These are phyloP conservation scores for Phlebopus sp. DNA, from an alignment of 1,284 basidiomycete genomes.

Conservation along the genomic window DNA sequence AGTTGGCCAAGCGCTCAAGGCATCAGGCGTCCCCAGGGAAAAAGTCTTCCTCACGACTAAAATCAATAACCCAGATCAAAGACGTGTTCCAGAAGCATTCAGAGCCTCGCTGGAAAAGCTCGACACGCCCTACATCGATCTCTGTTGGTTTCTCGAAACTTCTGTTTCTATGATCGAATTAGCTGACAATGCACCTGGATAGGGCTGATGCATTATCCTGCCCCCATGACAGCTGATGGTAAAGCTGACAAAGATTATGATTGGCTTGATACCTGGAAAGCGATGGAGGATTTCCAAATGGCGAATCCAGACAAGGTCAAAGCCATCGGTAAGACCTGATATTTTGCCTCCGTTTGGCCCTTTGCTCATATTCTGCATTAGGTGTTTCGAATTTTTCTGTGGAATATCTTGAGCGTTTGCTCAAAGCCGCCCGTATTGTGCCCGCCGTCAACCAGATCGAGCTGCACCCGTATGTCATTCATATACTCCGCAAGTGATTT, in stretches of 20 bases:
- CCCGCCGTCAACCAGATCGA: slow-evolving; percentile 85
- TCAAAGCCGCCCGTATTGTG: slow-evolving; percentile 58
- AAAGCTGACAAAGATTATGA: slow-evolving; percentile 52
- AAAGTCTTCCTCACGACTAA: slow-evolving; percentile 78
- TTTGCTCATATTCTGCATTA: slow-evolving; percentile 13
- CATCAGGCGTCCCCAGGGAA: slow-evolving; percentile 63
- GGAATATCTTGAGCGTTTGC: slow-evolving; percentile 55
- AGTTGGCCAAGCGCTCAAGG: slow-evolving; percentile 79
- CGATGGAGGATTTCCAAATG: slow-evolving; percentile 69
- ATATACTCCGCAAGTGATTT: not conserved
- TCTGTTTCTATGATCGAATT: slow-evolving; percentile 2
- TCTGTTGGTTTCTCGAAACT: slow-evolving; percentile 49
- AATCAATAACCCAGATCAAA: slow-evolving; percentile 71
- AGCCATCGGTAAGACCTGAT: slow-evolving; percentile 55
- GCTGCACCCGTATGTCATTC: slow-evolving; percentile 58
- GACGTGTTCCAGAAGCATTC: slow-evolving; percentile 61
- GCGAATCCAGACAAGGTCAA: slow-evolving; percentile 64
- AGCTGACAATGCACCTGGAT: slow-evolving; percentile 4
- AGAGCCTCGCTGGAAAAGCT: slow-evolving; percentile 69
- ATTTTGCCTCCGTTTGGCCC: not conserved
- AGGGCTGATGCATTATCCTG: slow-evolving; percentile 83
- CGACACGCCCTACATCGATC: slow-evolving; percentile 73
- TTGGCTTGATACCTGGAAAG: slow-evolving; percentile 78
- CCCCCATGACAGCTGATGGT: slow-evolving; percentile 52
- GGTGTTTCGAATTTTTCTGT: slow-evolving; percentile 73